These are phyloP conservation scores for sorghum (Sorghum bicolor) DNA, from an alignment of 176 grass and related monocot species.

Conservation along the genomic window Sorghum_bicolor_NCBIv3 NC_012870.2:5453501-5454000, in stretches of 20 bases:
- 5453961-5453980: neutral
- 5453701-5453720: neutral
- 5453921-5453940: neutral
- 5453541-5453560: neutral
- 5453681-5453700: neutral
- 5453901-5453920: neutral
- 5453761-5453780: neutral
- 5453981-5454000: neutral
- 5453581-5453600: neutral
- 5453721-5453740: neutral
- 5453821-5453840: neutral
- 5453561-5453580: neutral
- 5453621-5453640: neutral
- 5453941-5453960: neutral
- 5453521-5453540: conserved; percentile 59
- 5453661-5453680: neutral
- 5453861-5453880: neutral
- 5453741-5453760: neutral
- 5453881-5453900: neutral
- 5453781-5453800: neutral
- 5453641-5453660: neutral
- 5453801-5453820: neutral
- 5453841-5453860: neutral
- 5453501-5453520: conserved; percentile 36
- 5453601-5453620: conserved; percentile 4